Base-by-base conservation (phyloP, 148 eudicot species). In the Polygonum maritimum region DNA sequence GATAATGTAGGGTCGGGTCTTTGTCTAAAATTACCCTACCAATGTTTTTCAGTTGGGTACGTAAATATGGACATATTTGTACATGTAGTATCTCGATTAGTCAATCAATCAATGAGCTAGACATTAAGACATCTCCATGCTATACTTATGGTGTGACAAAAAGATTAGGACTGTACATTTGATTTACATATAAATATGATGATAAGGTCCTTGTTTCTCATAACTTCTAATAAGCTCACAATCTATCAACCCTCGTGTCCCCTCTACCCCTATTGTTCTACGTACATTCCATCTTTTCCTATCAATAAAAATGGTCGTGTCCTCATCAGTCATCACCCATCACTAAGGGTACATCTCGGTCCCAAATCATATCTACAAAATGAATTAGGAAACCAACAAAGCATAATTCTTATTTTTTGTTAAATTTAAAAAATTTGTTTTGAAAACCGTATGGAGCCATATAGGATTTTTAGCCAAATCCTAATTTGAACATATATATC, bases 111-210 rank as follows among this genome's bases (percentile, higher is more conserved):
- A 60, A 22, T 60, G 36, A 60, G 7, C 60, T 54, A 22, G 71
- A 67, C 71, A 16, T 36, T 26, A n/a, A 22, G 71, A 67, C 71
- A 16, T 36, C 21, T 67, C 71, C 71, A 67, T 67, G 71, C 38
- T 67, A 65, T 65, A 35, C n/a, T 33, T 14, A 13, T 15, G 4
- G 40, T 4, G 13, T 33, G 41, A 65, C 40, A 63, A 33, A 65
- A 35, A 2, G 44, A 65, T 33, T 65, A 36, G 71, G 40, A 65
- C 36, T 35, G 1, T 26, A 26, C 31, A 6, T 67, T 36, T 67
- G 71, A 67, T 67, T 16, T 67, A 15, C 71, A 67, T 67, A 67
- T 26, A 26, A 26, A 26, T 26, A 26, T 26, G 31, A 26, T 67
- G 44, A 22, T 36, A 67, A 67, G 19, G 21, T 67, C 44, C 15